Conservation (phyloP, 345 rosid genomes). For the Gynandropsis gynandra region DNA sequence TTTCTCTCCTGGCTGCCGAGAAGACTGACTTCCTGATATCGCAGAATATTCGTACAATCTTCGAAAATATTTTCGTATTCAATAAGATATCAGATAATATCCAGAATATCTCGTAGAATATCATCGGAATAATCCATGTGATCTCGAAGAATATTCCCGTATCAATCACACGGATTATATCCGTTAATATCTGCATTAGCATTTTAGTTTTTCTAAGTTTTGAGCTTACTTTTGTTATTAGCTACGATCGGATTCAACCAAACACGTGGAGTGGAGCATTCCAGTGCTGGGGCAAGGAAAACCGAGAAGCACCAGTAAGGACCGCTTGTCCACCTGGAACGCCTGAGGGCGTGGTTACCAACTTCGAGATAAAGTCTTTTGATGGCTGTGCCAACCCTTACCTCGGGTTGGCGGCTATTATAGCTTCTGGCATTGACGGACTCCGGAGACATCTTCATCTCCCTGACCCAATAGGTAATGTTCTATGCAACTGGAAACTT, state of each 20-base stretch:
- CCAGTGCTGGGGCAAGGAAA: constrained; percentile 99
- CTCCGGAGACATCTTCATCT: constrained; percentile 56
- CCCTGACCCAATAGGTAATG: constrained; percentile 71
- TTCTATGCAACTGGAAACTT: not conserved
- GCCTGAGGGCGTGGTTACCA: constrained; percentile 64
- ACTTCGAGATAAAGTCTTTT: constrained; percentile 83
- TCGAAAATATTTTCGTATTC: no score
- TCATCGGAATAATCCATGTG: no score
- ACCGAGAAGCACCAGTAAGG: constrained; percentile 79
- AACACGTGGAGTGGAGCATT: constrained; percentile 95
- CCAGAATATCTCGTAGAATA: no score
- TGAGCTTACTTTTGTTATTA: constrained; percentile 15
- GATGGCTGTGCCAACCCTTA: constrained; percentile 93
- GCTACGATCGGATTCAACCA: constrained; percentile 94
- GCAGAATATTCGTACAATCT: no score
- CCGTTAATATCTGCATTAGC: no score
- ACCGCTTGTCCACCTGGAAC: constrained; percentile 92
- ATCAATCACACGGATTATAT: no score
- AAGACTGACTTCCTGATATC: no score
- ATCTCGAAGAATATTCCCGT: no score
- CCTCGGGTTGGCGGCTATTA: constrained; percentile 64
- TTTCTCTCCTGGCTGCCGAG: not conserved
- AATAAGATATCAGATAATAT: no score
- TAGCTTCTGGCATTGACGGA: constrained; percentile 92
- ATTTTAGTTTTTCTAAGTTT: not conserved